A percentile compares a stretch with the other conserved stretches of the same genome.
Evolutionary conservation across 139 green algal genomes (phyloP).

Genomic region (Tetratostichococcus sp.): DNA sequence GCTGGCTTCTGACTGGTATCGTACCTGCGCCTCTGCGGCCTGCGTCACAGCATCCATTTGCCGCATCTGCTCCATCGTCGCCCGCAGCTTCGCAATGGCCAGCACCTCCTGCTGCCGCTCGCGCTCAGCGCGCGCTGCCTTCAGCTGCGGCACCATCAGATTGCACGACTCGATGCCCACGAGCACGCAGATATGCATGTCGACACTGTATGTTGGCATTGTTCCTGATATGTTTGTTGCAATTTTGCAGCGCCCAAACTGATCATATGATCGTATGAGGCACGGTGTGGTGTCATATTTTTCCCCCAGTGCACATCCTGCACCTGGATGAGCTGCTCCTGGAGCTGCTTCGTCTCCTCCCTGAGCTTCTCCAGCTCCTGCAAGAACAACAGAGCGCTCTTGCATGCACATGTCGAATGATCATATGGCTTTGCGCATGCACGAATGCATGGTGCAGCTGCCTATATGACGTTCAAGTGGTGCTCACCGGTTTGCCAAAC

Average conservation of each 20-base stretch:
- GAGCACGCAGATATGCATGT: not conserved
- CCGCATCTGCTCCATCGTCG: not conserved
- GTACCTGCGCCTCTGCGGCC: not conserved
- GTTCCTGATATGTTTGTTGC: not conserved
- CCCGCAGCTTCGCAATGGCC: not conserved
- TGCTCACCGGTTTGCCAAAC: not conserved
- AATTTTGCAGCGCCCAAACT: too few relatives aligned
- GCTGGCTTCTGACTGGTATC: not conserved
- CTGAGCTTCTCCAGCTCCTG: not conserved
- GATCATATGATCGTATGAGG: not conserved
- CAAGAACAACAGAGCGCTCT: not conserved
- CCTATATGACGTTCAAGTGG: not conserved
- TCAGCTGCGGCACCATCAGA: not conserved
- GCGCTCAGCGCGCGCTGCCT: not conserved
- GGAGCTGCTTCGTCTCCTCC: not conserved
- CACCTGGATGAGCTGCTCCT: not conserved
- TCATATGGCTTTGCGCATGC: too few relatives aligned
- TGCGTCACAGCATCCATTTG: not conserved
- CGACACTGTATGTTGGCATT: not conserved
- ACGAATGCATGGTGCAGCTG: not conserved
- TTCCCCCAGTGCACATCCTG: not conserved
- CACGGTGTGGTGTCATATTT: not conserved
- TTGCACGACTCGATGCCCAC: too few relatives aligned
- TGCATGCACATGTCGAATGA: too few relatives aligned
- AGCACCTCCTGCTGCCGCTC: not conserved